Conservation (phyloP, 1,284 basidiomycete genomes). For the Ustilago xerochloae region DNA sequence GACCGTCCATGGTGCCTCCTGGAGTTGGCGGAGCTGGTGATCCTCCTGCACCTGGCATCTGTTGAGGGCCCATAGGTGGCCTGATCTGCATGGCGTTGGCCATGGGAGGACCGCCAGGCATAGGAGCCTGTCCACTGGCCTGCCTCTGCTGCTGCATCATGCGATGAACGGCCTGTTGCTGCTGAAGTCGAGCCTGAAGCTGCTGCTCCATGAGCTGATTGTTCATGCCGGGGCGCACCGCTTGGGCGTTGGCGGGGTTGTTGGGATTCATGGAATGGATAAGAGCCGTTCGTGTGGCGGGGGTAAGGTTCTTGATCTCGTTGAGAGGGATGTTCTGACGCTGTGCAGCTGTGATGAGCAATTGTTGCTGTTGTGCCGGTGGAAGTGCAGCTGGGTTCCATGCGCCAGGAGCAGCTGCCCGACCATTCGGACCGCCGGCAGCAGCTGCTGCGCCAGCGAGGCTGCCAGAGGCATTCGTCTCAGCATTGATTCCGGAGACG, state of each 20-base stretch:
- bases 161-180: constrained; percentile 55
- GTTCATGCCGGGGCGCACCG: constrained; percentile 42
- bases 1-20: constrained; percentile 37
- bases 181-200: constrained; percentile 54
- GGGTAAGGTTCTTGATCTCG: constrained; percentile 63
- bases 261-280: constrained; percentile 57
- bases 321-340: constrained; percentile 61
- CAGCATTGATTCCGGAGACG: constrained; percentile 26
- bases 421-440: constrained; percentile 22
- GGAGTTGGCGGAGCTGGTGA: constrained; percentile 43
- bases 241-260: constrained; percentile 46
- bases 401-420: constrained; percentile 18
- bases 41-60: constrained; percentile 33
- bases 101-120: constrained; percentile 32
- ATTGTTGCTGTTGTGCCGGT: constrained; percentile 61
- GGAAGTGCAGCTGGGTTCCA: constrained; percentile 53
- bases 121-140: constrained; percentile 17
- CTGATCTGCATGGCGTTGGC: constrained; percentile 39
- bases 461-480: constrained; percentile 10
- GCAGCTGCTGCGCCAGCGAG: constrained; percentile 8
- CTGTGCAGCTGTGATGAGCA: constrained; percentile 60
- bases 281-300: constrained; percentile 53
- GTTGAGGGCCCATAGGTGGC: constrained; percentile 41
- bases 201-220: constrained; percentile 51
- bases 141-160: constrained; percentile 58